Evolutionary conservation across 164 flowering plant genomes (phyloP), one percentile per base, ranked within the genome.

Genomic region (Euptelea pleiosperma): DNA sequence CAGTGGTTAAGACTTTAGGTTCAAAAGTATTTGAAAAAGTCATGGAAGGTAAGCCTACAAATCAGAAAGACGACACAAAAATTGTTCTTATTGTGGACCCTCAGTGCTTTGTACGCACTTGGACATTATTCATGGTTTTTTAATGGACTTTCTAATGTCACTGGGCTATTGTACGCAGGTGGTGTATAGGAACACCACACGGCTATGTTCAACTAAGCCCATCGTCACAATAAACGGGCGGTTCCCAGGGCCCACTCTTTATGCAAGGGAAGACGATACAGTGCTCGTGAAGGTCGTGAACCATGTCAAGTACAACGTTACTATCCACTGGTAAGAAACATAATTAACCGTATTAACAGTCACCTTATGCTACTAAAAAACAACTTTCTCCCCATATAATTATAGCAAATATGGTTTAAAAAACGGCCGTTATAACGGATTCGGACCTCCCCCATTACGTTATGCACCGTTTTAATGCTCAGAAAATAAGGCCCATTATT

Each of bases 241-340:
- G 30, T 80, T 71, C 37, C 84, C 84, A 10, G 84, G 84, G 19
- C 84, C 84, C 26, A 75, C 80, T 6, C 45, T 80, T 14, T 71
- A 69, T 34, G 84, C 78, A 0, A 64, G 82, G 66, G 84, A 80
- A 60, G 84, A 57, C 25, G 84, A 80, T 50, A 77, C 54, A 0
- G 73, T 80, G 39, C 65, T 75, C 6, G 70, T 80, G 28, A 80
- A 65, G 60, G 82, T 75, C n/a, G 62, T 53, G 28, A 80, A 80
- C 72, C 80, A 77, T 55, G 78, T 80, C 64, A 60, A 71, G 16
- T 73, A 75, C 64, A 80, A 78, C 46, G 69, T 78, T 41, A 55
- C 79, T 15, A 78, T 80, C 37, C 82, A 80, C 52, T 80, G 85
- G 85, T 80, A 30, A 58, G 66, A 19, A 31, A 6, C 3, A 19